These are phyloP conservation scores for Termitomyces sp. DNA, from an alignment of 768 basidiomycete genomes.

Conservation along the genomic window DNA sequence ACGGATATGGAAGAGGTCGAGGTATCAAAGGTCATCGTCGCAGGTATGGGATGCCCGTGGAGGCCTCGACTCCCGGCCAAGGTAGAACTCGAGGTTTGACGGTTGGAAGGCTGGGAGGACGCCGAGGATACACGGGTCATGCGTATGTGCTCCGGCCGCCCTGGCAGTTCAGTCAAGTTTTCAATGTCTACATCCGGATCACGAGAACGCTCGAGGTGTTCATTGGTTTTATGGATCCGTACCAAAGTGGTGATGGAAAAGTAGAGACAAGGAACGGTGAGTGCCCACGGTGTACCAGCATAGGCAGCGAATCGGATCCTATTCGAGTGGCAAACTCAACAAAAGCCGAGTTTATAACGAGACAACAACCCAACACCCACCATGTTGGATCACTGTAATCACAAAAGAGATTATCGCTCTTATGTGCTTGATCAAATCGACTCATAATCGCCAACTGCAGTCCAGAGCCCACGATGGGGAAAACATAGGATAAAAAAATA, in stretches of 20 bases:
- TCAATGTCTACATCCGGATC: slow-evolving; percentile 20
- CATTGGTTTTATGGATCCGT: slow-evolving; percentile 28
- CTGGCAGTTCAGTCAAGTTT: slow-evolving; percentile 12
- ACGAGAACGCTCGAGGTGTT: slow-evolving; percentile 32
- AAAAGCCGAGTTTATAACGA: neutral
- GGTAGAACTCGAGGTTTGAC: slow-evolving; percentile 19
- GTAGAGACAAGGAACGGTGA: slow-evolving; percentile 47
- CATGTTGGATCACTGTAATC: slow-evolving; percentile 55
- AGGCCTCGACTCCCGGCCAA: slow-evolving; percentile 13
- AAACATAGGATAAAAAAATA: slow-evolving; percentile 26
- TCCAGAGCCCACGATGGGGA: slow-evolving; percentile 42
- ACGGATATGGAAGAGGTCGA: slow-evolving; percentile 10
- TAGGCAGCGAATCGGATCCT: slow-evolving; percentile 67
- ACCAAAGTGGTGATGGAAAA: slow-evolving; percentile 41
- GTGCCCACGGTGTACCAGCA: slow-evolving; percentile 48
- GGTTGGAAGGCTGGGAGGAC: slow-evolving; percentile 12
- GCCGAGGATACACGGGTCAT: slow-evolving; percentile 8
- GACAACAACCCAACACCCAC: slow-evolving; percentile 27
- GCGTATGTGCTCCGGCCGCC: slow-evolving; percentile 10
- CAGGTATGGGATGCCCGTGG: slow-evolving; percentile 16
- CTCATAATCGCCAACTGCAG: slow-evolving; percentile 34
- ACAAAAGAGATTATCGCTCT: slow-evolving; percentile 54
- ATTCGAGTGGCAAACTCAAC: neutral
- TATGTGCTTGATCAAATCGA: slow-evolving; percentile 33
- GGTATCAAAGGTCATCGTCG: slow-evolving; percentile 9